Base-by-base conservation (phyloP, 78 protist species). In the Acrasis kona region DNA sequence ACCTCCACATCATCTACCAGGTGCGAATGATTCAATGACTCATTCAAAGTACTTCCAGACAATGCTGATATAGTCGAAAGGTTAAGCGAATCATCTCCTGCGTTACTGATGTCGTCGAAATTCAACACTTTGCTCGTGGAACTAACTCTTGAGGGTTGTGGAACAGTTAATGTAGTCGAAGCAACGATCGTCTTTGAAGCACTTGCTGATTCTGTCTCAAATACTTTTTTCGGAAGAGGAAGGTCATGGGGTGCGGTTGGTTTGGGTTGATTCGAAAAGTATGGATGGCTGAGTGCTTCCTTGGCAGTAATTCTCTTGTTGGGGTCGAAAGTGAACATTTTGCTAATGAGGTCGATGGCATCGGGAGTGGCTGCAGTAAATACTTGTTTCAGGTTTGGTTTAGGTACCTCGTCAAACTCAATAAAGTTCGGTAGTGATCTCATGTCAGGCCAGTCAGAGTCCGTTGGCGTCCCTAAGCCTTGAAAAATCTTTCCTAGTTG, bases 231-330 rank as follows among this genome's bases (percentile, higher is more conserved):
- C 61, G 61, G 61, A 50, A 50, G 19, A n/a, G 61, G 61, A 50
- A 50, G 61, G 19, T 50, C 61, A n/a, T n/a, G 19, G 19, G 19
- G 19, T 19, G 19, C 19, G 19, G 61, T 50, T n/a, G 61, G 61
- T n/a, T 19, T 19, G 19, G 19, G 34, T n/a, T 19, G 34, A n/a
- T 50, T 50, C 19, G 91, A 10, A 5, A 96, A 83, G 77, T 77
- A 96, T 27, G 94, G 97, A 70, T 96, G 99, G 29, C 39, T 65
- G 30, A 96, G 68, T 0, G 99, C 97, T n/a, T 93, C 88, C 28
- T 83, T 92, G 0, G 97, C 98, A 4, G 95, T 81, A 58, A 92
- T 41, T 2, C 99, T 76, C 82, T 88, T 81, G 61, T 80, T 58
- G 32, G 99, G 99, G 77, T 95, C 89, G 85, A 97, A 97, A 76